Evolutionary conservation across 1,284 basidiomycete species (phyloP).

Genomic region (Tilletia caries): DNA sequence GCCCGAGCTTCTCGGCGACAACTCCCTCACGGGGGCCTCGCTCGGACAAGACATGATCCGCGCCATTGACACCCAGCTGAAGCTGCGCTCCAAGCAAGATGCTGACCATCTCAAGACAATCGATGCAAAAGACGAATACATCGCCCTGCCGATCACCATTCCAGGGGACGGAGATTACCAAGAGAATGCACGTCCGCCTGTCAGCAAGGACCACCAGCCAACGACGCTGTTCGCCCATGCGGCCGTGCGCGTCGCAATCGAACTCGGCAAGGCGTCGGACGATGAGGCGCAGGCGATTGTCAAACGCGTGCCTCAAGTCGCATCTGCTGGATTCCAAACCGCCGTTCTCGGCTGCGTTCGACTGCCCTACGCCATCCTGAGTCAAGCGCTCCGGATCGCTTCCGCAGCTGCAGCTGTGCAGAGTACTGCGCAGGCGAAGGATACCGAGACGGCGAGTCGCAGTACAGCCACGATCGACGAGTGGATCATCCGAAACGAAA

Average conservation of each 20-base stretch:
- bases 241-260: constrained; percentile 6
- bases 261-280: constrained; percentile 3
- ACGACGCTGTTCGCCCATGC: constrained; percentile 12
- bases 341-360: background rate
- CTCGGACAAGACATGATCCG: background rate
- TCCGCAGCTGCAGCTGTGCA: background rate
- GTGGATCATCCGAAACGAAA: constrained; percentile 8
- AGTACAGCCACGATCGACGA: background rate
- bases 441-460: background rate
- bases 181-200: background rate
- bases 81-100: background rate
- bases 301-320: background rate
- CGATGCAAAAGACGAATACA: background rate
- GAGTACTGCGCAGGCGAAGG: background rate
- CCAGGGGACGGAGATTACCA: background rate
- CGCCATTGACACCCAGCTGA: background rate
- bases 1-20: background rate
- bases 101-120: background rate
- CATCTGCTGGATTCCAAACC: background rate
- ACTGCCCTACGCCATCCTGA: constrained; percentile 8
- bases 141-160: background rate
- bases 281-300: background rate
- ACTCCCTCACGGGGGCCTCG: background rate
- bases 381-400: background rate
- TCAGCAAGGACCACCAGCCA: background rate